These are phyloP conservation scores for Emydomyces testavorans DNA, from an alignment of 2,329 filamentous ascomycete genomes.

Conservation along the genomic window DNA sequence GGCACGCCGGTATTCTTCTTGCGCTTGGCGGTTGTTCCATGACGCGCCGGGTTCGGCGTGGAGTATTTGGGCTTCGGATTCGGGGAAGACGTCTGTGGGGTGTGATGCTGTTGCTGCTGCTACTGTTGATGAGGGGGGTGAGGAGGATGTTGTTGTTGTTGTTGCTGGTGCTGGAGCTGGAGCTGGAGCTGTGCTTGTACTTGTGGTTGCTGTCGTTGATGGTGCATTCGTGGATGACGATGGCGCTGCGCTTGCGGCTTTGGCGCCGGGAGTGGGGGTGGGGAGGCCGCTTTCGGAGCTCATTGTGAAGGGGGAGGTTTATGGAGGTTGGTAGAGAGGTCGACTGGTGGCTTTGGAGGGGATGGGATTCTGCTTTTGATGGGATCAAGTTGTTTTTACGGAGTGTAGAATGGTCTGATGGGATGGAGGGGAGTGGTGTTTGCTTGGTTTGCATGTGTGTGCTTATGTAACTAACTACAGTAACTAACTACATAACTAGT, in stretches of 20 bases:
- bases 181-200: not conserved
- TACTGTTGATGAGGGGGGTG: not conserved
- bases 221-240: too few relatives aligned
- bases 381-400: not conserved
- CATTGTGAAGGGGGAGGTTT: not conserved
- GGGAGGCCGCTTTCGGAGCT: not conserved
- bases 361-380: constrained; percentile 1
- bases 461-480: too few relatives aligned
- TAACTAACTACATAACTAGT: too few relatives aligned
- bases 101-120: not conserved
- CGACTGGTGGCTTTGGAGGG: constrained; percentile 10
- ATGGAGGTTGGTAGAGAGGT: constrained; percentile 1
- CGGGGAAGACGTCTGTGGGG: not conserved
- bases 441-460: too few relatives aligned
- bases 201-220: not conserved
- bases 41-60: constrained; percentile 37
- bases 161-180: not conserved
- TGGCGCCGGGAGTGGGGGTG: not conserved
- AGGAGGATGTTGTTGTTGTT: not conserved
- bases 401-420: not conserved
- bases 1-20: constrained; percentile 44
- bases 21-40: constrained; percentile 47
- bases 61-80: constrained; percentile 19
- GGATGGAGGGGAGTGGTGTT: too few relatives aligned
- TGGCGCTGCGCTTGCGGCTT: too few relatives aligned